Base-by-base conservation (phyloP, 2,329 filamentous ascomycete species). In the Teratosphaeria nubilosa region DNA sequence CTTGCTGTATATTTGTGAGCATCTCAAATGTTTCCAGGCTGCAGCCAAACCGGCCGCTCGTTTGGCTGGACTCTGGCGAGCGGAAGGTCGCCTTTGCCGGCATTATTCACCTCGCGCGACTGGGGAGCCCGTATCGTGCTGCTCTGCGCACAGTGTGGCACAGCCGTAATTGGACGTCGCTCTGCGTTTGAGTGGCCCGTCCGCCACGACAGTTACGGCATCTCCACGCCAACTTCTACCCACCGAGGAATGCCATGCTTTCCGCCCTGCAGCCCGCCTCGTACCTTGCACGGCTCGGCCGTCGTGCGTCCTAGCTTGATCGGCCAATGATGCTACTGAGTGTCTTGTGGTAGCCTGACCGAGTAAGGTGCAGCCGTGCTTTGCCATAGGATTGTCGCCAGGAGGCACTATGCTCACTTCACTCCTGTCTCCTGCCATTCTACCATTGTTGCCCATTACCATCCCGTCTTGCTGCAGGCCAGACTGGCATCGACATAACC, bases 251-350 rank as follows among this genome's bases (percentile, higher is more conserved):
- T 62, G 60, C 45, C 58, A 63, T 57, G 53, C 56, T 58, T 58
- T 22, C 59, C 20, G 24, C n/a, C 51, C 45, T 62, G 56, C 58
- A 59, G 51, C 51, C 20, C 16, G 41, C 50, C 57, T 56, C 51
- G 62, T 63, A 61, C 63, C 63, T 67, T 64, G 63, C 64, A 63
- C 65, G 61, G 65, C 61, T 51, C 54, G 56, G 56, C 58, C 58
- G 54, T 59, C 57, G 58, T 59, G 59, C 56, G 58, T 57, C 57
- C 55, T 54, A 58, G 58, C 34, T 60, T n/a, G 41, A 53, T 60
- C 58, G 60, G 51, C 65, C 65, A 65, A 65, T 65, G 55, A 63
- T 59, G 56, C 58, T 58, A 56, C 58, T 53, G 54, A 53, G n/a
- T 48, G n/a, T 52, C 14, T 58, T 51, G 52, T 56, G 56, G 62